A percentile compares a stretch with the other conserved stretches of the same genome.
These are phyloP conservation scores for Metschnikowia similis DNA, from an alignment of 805 yeast genomes.

Conservation along the genomic window DNA sequence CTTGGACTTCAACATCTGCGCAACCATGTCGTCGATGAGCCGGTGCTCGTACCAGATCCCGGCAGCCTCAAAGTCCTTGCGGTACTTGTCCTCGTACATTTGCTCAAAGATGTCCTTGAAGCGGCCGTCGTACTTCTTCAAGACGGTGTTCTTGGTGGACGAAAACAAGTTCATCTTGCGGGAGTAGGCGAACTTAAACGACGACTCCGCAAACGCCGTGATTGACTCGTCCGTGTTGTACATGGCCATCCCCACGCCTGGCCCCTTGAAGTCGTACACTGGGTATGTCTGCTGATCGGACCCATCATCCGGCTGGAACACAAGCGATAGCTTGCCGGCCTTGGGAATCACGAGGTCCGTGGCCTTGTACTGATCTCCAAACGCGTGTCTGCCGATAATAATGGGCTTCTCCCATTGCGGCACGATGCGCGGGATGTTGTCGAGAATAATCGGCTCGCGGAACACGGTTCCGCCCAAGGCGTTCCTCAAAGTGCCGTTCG, in stretches of 20 bases:
- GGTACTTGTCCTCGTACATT: conserved; percentile 56
- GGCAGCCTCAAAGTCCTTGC: conserved; percentile 50
- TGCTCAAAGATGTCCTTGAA: conserved; percentile 77
- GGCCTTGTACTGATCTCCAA: conserved; percentile 81
- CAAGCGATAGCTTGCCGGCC: conserved; percentile 63
- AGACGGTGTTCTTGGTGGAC: conserved; percentile 76
- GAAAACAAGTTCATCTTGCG: conserved; percentile 61
- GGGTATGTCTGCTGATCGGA: conserved; percentile 43
- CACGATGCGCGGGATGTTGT: conserved; percentile 70
- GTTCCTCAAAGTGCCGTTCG: conserved; percentile 81
- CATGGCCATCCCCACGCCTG: conserved; percentile 80
- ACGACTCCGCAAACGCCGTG: conserved; percentile 72
- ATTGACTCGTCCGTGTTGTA: conserved; percentile 80
- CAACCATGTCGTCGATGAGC: conserved; percentile 84
- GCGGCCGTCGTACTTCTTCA: conserved; percentile 78
- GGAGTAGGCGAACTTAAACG: conserved; percentile 68
- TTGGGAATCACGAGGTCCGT: conserved; percentile 66
- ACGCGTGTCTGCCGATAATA: conserved; percentile 82
- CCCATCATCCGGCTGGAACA: conserved; percentile 61
- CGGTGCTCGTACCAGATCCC: conserved; percentile 77
- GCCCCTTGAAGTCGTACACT: conserved; percentile 59
- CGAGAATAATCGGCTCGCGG: conserved; percentile 78
- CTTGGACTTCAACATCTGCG: conserved; percentile 80
- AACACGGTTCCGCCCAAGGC: conserved; percentile 80
- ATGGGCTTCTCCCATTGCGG: conserved; percentile 82